Conservation (phyloP, 768 basidiomycete genomes). For the Hydnomerulius pinastri region DNA sequence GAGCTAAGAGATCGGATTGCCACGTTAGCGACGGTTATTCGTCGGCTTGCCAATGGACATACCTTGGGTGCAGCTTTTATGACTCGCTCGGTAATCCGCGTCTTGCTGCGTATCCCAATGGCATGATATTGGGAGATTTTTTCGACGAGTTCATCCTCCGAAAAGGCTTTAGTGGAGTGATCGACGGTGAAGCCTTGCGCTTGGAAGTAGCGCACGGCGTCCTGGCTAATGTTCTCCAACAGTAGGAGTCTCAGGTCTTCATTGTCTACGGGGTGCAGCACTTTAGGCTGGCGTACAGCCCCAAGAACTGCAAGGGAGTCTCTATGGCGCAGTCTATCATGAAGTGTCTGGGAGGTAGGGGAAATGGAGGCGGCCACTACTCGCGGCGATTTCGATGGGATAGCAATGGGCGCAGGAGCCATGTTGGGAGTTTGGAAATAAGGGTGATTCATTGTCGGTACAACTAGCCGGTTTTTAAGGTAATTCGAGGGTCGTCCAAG, state of each 20-base stretch:
- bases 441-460: conserved; percentile 12
- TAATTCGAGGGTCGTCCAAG: no score
- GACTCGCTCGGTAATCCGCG: conserved; percentile 89
- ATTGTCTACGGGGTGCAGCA: conserved; percentile 82
- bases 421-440: conserved; percentile 35
- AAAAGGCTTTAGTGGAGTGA: conserved; percentile 79
- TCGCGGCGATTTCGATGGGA: conserved; percentile 32
- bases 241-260: conserved; percentile 80
- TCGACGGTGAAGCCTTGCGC: conserved; percentile 91
- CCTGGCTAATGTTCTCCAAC: conserved; percentile 93
- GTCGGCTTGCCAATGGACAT: conserved; percentile 19
- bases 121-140: conserved; percentile 87
- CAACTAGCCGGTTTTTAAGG: conserved; percentile 13
- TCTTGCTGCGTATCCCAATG: conserved; percentile 97
- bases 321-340: conserved; percentile 46
- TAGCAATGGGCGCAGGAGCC: conserved; percentile 48
- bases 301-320: conserved; percentile 36
- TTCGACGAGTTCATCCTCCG: conserved; percentile 90
- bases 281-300: conserved; percentile 56
- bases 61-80: conserved; percentile 88
- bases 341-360: conserved; percentile 44
- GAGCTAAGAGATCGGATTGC: conserved; percentile 53
- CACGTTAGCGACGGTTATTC: background rate
- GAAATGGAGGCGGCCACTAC: conserved; percentile 56
- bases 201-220: conserved; percentile 80